A percentile compares a stretch with the other conserved stretches of the same genome.
Conservation (phyloP, 169 alveolate species). For the Toxoplasma gondii region DNA sequence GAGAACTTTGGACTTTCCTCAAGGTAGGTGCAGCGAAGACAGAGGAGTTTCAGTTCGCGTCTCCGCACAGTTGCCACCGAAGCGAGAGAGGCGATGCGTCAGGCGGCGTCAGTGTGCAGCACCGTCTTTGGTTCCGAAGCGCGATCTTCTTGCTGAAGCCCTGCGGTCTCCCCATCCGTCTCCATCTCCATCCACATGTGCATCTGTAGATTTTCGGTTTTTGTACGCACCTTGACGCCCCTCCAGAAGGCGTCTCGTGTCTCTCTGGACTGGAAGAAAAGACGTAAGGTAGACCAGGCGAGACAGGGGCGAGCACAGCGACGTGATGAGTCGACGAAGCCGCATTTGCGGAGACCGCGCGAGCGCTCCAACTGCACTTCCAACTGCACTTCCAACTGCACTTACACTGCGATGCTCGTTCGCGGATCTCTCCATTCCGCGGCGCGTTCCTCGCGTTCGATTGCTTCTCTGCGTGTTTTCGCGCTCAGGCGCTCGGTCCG, state of each 20-base stretch:
- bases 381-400: no score
- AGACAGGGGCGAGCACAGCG: no score
- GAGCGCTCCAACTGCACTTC: no score
- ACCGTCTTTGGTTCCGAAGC: background rate
- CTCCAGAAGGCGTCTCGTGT: no score
- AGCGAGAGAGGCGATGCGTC: background rate
- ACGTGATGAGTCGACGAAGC: no score
- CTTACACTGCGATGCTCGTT: no score
- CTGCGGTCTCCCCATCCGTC: background rate
- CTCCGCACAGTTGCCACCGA: background rate
- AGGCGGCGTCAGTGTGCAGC: background rate
- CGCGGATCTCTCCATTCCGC: background rate
- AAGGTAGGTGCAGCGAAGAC: background rate
- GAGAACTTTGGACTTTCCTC: background rate
- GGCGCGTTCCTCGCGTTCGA: background rate
- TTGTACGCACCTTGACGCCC: no score
- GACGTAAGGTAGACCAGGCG: no score
- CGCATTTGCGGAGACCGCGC: no score
- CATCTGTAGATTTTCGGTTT: no score
- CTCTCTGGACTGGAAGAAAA: no score
- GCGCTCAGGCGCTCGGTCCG: conserved; percentile 13
- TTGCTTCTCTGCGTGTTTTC: background rate
- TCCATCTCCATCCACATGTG: no score
- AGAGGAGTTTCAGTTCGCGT: background rate
- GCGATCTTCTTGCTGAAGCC: background rate